A percentile compares a stretch with the other conserved stretches of the same genome.
These are phyloP conservation scores for Nissolia schottii DNA, from an alignment of 306 rosid genomes.

Conservation along the genomic window DNA sequence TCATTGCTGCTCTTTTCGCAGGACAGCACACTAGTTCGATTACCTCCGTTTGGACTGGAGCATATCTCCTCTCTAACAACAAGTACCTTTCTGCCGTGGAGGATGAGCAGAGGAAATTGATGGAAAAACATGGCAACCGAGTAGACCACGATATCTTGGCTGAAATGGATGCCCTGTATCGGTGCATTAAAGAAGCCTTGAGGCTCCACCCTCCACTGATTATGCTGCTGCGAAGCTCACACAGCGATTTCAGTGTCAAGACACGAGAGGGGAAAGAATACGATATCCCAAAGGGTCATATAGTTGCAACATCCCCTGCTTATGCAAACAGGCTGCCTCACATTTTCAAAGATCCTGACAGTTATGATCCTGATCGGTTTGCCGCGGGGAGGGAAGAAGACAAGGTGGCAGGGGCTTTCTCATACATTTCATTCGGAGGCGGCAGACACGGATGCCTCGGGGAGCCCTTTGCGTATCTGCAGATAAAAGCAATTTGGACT, in stretches of 20 bases:
- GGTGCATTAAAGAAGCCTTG: slow-evolving; percentile 91
- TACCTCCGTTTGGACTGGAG: slow-evolving; percentile 98
- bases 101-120: slow-evolving; percentile 71
- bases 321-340: slow-evolving; percentile 82
- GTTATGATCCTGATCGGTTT: slow-evolving; percentile 76
- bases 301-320: slow-evolving; percentile 92
- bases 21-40: slow-evolving; percentile 96
- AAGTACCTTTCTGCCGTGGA: slow-evolving; percentile 60
- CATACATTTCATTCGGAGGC: slow-evolving; percentile 92
- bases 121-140: slow-evolving; percentile 67
- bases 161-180: slow-evolving; percentile 84
- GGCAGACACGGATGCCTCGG: slow-evolving; percentile 99
- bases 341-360: slow-evolving; percentile 72
- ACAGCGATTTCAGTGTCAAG: slow-evolving; percentile 67
- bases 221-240: slow-evolving; percentile 86
- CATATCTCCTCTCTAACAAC: slow-evolving; percentile 68
- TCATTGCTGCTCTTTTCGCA: slow-evolving; percentile 49
- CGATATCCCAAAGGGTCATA: slow-evolving; percentile 93
- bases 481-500: slow-evolving; percentile 93
- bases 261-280: slow-evolving; percentile 75
- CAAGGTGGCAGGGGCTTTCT: slow-evolving; percentile 85
- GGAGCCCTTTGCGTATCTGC: slow-evolving; percentile 94
- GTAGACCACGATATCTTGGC: slow-evolving; percentile 91
- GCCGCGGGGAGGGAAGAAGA: slow-evolving; percentile 83
- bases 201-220: slow-evolving; percentile 95